phyloP scores from a whole-genome alignment of 148 eudicot species.

The Vaccinium corymbosum region DNA sequence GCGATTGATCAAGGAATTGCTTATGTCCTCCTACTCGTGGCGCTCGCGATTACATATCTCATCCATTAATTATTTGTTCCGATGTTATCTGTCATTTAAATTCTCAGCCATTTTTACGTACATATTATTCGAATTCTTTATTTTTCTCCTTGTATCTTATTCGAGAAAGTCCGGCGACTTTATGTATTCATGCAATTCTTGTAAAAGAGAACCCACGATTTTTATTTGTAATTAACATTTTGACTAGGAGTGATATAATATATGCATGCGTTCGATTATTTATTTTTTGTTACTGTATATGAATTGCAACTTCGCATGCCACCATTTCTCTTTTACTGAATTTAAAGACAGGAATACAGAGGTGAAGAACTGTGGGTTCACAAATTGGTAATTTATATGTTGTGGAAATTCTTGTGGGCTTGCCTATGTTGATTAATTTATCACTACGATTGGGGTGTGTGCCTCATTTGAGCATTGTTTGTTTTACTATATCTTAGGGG shows the following conservation, averaged over 20 bases:
- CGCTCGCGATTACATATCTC: conserved; percentile 56
- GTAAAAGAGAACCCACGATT: not conserved
- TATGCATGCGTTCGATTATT: not conserved
- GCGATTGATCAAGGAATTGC: conserved; percentile 72
- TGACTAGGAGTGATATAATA: not conserved
- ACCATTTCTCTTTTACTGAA: not conserved
- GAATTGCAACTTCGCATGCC: too few relatives aligned
- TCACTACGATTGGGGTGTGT: not conserved
- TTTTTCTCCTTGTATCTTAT: not conserved
- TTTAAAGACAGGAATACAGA: not conserved
- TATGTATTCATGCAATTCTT: not conserved
- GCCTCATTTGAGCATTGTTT: not conserved
- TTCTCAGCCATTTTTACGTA: not conserved
- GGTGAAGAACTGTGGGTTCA: not conserved
- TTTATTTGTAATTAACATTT: not conserved
- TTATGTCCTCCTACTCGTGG: conserved; percentile 44
- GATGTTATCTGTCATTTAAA: too few relatives aligned
- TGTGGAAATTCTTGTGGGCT: not conserved
- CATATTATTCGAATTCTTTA: not conserved
- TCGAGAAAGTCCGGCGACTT: not conserved
- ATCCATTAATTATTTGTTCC: conserved; percentile 22
- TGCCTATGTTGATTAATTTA: not conserved
- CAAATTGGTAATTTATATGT: not conserved
- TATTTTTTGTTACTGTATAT: too few relatives aligned
- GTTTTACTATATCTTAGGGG: not conserved